Conservation (phyloP, 805 yeast species). For the Ogataea ganodermae region DNA sequence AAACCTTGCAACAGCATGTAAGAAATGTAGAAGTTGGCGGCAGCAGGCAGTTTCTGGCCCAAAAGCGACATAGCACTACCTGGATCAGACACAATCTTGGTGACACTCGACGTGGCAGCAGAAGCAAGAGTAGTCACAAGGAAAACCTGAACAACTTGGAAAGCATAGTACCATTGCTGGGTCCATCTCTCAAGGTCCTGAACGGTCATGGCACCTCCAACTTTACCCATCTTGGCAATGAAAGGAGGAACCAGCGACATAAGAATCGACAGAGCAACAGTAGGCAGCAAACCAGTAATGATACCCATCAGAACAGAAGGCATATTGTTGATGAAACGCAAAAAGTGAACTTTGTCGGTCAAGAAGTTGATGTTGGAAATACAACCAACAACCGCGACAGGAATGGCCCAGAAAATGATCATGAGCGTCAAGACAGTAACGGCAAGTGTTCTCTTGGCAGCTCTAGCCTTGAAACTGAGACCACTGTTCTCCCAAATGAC, state of each 20-base stretch:
- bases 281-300: conserved; percentile 85
- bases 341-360: conserved; percentile 69
- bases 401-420: conserved; percentile 92
- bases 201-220: conserved; percentile 68
- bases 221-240: conserved; percentile 72
- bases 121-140: conserved; percentile 82
- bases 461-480: conserved; percentile 56
- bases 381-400: conserved; percentile 96
- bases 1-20: conserved; percentile 84
- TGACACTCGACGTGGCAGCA: conserved; percentile 76
- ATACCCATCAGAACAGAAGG: conserved; percentile 75
- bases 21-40: conserved; percentile 86
- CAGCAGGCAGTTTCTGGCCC: conserved; percentile 78
- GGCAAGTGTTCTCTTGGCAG: conserved; percentile 58
- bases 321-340: conserved; percentile 72
- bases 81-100: conserved; percentile 69
- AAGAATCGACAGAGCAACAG: conserved; percentile 74
- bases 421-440: conserved; percentile 61
- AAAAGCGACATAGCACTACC: conserved; percentile 69
- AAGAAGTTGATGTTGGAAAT: conserved; percentile 83
- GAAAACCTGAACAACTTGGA: conserved; percentile 89
- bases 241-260: conserved; percentile 87
- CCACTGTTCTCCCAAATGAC: conserved; percentile 80
- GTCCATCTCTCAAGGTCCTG: conserved; percentile 79
- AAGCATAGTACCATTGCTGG: conserved; percentile 86